phyloP scores from a whole-genome alignment of 2,329 filamentous ascomycete genomes.

The Paracorniculantispora psalliotae region DNA sequence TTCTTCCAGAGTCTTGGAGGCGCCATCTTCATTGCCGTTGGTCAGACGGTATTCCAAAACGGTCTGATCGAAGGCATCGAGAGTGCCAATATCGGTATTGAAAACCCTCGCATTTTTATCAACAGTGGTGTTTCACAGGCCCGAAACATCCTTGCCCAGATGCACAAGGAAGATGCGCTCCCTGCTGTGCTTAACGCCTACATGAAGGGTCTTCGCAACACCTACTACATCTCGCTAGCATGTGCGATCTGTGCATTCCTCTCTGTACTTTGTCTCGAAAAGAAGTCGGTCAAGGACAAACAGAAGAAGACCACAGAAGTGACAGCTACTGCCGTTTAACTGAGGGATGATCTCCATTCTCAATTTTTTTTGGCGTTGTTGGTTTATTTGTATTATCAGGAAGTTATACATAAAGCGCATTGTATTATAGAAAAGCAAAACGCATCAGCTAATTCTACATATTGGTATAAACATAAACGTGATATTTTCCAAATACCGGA shows the following conservation, averaged over 20 bases:
- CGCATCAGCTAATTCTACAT: neutral
- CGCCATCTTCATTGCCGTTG: conserved; percentile 46
- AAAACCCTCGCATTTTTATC: conserved; percentile 42
- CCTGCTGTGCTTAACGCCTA: conserved; percentile 43
- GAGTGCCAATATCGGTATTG: conserved; percentile 38
- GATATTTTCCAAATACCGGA: neutral
- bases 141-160: conserved; percentile 34
- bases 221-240: conserved; percentile 48
- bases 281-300: conserved; percentile 50
- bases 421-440: neutral
- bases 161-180: conserved; percentile 38
- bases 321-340: conserved; percentile 21
- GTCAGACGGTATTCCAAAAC: conserved; percentile 64
- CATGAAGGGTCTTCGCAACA: conserved; percentile 43
- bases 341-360: neutral
- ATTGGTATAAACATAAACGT: neutral
- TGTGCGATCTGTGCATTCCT: conserved; percentile 44
- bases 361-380: neutral
- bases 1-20: conserved; percentile 43
- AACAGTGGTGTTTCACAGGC: conserved; percentile 50
- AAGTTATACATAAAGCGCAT: neutral
- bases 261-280: conserved; percentile 39
- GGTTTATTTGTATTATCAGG: neutral
- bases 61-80: conserved; percentile 50
- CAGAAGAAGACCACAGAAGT: conserved; percentile 24